Base-by-base conservation (phyloP, 257 asterid genomes). In the Fraxinus quadrangulata region DNA sequence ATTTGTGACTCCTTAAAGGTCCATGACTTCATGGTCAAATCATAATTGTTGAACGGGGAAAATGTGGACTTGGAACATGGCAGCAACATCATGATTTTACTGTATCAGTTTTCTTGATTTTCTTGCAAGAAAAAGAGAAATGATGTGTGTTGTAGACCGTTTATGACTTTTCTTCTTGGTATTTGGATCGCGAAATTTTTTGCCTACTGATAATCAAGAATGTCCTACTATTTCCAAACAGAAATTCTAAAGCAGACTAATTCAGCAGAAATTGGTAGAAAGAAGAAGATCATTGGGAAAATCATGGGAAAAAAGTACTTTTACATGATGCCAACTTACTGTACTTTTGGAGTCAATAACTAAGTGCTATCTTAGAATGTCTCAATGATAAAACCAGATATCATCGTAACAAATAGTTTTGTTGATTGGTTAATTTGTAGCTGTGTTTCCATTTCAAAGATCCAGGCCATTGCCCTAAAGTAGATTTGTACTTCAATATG, bases 21-120 rank as follows among this genome's bases (percentile, higher is more conserved):
- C 67, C 59, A 65, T 78, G 86, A 73, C 79, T 78, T 78, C 83
- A 37, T 30, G 82, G 86, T 80, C 85, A 82, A 82, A 83, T 54
- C 37, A 11, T 47, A 71, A 47, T 71, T 28, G 74, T 23, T 23
- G 40, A 33, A 75, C 73, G 71, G 56, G 79, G 70, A 87, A 83
- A 74, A 59, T 63, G 42, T 42, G 75, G 78, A 72, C 73, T 81
- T 61, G 82, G 80, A 72, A 78, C 81, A 63, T 72, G 36, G 72
- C 68, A 24, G 75, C 56, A 79, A 73, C 8, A 45, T 40, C 31
- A 14, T 71, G 31, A 4, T 42, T 24, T 42, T 31, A 11, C 42
- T 78, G 75, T 68, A 26, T 71, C 26, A 59, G 68, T 24, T 24
- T 11, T 24, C 56, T 69, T 37, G 9, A 74, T 34, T 39, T 26